Evolutionary conservation across 176 grass and related monocot genomes (phyloP), one percentile per base, ranked within the genome.

Genomic region (Eleusine coracana): DNA sequence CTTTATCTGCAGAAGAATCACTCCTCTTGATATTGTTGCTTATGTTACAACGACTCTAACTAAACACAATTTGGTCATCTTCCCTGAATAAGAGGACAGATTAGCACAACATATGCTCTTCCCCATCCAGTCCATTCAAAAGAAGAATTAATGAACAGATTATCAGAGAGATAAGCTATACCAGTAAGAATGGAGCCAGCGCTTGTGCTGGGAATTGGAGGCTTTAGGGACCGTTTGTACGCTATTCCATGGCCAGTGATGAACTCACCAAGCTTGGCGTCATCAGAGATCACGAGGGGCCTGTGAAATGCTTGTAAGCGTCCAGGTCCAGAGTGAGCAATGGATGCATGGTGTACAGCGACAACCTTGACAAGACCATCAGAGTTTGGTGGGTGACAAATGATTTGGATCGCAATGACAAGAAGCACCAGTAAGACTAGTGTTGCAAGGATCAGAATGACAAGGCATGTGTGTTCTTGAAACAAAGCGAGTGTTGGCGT

Each of bases 311-410:
- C 80, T 66, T 98, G 79, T 93, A 95, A 70, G 87, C 87, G 7
- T 88, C 84, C 17, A 66, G 83, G 45, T 86, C 87, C 67, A 75
- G 89, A 41, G 45, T 86, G 5, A 88, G 77, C 75, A 87, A 91
- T 3, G 93, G 96, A 0, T 93, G 80, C 39, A 89, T 99, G 89
- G 73, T 99, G 70, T 96, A 94, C 80, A 92, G 87, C 65, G 96
- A 91, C 3, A 88, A 93, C 45, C 73, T 99, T 10, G 96, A 96
- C 58, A 96, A 89, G 85, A 94, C 70, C 83, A 91, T 99, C 76
- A 94, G 91, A 73, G 93, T 99, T 50, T 99, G 96, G 91, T 99
- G 96, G 96, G 91, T 92, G 68, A 76, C 92, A 1, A 48, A 72
- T 10, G 73, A 9, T 3, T 66, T 8, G 17, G 70, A 72, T 21